Percentiles rank a stretch among this genome's conserved stretches.
Evolutionary conservation across 164 flowering plant genomes (phyloP).

Genomic region (Paratinospora sagittata): DNA sequence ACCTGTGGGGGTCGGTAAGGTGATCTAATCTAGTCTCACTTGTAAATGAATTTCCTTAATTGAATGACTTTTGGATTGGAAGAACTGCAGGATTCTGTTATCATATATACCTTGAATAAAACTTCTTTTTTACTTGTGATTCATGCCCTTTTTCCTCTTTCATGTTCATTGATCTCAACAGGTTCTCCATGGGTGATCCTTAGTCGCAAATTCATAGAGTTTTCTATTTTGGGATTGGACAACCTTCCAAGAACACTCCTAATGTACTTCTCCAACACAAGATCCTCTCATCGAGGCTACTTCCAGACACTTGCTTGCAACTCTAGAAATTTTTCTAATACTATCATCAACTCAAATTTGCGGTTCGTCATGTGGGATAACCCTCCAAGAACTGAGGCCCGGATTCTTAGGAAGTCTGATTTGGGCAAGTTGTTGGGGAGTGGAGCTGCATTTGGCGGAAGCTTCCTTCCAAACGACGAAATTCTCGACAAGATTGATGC

Average conservation of each 20-base stretch:
- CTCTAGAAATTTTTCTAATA: constrained; percentile 12
- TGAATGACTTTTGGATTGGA: neutral
- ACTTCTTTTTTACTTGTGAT: neutral
- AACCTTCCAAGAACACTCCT: constrained; percentile 29
- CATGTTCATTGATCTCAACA: constrained; percentile 7
- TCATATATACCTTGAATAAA: neutral
- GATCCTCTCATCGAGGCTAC: constrained; percentile 20
- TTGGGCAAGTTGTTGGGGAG: constrained; percentile 18
- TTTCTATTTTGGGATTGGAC: constrained; percentile 27
- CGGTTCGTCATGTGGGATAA: constrained; percentile 18
- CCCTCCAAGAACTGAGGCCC: constrained; percentile 16
- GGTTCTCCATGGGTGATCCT: constrained; percentile 23
- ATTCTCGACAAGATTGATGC: constrained; percentile 21
- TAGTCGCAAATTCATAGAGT: constrained; percentile 26
- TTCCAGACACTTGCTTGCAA: constrained; percentile 31
- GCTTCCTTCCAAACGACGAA: constrained; percentile 19
- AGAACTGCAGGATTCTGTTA: neutral
- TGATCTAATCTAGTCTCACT: too few relatives aligned
- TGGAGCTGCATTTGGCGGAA: constrained; percentile 24
- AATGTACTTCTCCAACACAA: constrained; percentile 23
- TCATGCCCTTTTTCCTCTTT: too few relatives aligned
- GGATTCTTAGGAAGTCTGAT: constrained; percentile 18
- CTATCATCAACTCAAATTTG: constrained; percentile 18
- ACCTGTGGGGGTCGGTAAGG: neutral
- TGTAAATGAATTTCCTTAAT: neutral